Conservation (phyloP, 2,329 filamentous ascomycete genomes). For the Chaetomium globosum region DNA sequence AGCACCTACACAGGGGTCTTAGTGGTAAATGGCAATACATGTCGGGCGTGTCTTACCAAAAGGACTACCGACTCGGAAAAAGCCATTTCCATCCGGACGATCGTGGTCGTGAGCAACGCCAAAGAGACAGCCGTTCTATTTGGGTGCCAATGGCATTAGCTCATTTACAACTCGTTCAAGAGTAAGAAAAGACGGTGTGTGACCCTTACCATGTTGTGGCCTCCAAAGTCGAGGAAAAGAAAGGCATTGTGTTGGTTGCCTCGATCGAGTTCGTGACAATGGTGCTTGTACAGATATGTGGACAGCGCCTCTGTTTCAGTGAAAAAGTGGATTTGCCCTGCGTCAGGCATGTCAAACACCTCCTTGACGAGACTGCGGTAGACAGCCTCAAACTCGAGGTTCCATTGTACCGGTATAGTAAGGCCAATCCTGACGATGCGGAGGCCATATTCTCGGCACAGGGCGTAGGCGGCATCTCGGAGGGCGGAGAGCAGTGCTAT, state of each 20-base stretch:
- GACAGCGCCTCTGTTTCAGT: not conserved
- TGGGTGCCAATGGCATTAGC: not conserved
- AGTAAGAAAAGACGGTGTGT: not conserved
- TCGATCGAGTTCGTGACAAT: not conserved
- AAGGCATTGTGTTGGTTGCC: not conserved
- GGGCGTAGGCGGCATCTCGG: not conserved
- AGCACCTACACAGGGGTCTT: not conserved
- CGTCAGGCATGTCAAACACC: not conserved
- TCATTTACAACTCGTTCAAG: not conserved
- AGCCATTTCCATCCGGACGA: not conserved
- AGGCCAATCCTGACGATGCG: not conserved
- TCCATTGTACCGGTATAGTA: not conserved
- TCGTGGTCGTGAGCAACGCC: not conserved
- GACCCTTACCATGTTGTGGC: not conserved
- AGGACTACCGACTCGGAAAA: not conserved
- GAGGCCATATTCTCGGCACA: not conserved
- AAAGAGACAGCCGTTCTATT: slow-evolving; percentile 3
- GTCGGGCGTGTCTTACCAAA: not conserved
- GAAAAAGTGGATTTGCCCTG: not conserved
- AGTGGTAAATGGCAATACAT: not conserved
- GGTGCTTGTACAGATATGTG: not conserved
- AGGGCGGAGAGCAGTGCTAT: not conserved
- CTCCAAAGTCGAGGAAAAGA: not conserved
- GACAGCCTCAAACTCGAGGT: not conserved
- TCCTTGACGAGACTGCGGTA: not conserved